A percentile compares a stretch with the other conserved stretches of the same genome.
Evolutionary conservation across 1,284 basidiomycete species (phyloP).

Genomic region (Lentinus polychrous): DNA sequence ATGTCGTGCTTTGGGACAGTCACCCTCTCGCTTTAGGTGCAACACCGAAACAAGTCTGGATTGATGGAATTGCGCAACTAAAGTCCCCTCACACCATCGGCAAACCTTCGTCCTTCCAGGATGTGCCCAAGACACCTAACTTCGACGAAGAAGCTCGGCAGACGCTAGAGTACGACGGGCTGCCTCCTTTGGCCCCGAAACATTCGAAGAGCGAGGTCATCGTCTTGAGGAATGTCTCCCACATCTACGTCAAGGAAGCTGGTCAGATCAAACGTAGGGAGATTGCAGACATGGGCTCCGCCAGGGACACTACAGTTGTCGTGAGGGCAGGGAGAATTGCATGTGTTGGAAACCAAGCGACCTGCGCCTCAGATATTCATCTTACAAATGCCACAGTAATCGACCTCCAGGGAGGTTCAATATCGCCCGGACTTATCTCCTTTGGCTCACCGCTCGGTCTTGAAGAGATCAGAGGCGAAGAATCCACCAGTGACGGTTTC

Average conservation of each 20-base stretch:
- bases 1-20: slow-evolving; percentile 65
- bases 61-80: slow-evolving; percentile 66
- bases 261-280: slow-evolving; percentile 9
- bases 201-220: slow-evolving; percentile 31
- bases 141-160: slow-evolving; percentile 51
- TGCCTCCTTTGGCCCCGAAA: slow-evolving; percentile 51
- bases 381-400: slow-evolving; percentile 20
- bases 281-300: slow-evolving; percentile 13
- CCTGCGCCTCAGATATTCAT: slow-evolving; percentile 14
- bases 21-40: slow-evolving; percentile 65
- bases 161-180: slow-evolving; percentile 56
- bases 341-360: slow-evolving; percentile 20
- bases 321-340: slow-evolving; percentile 22
- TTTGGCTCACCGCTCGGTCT: slow-evolving; percentile 57
- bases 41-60: slow-evolving; percentile 69
- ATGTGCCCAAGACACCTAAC: slow-evolving; percentile 50
- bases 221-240: slow-evolving; percentile 53
- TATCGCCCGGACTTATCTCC: slow-evolving; percentile 52
- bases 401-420: slow-evolving; percentile 46
- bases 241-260: slow-evolving; percentile 27
- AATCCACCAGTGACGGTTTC: slow-evolving; percentile 62
- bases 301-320: slow-evolving; percentile 9
- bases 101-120: slow-evolving; percentile 30
- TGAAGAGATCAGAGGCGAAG: slow-evolving; percentile 54
- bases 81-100: slow-evolving; percentile 24